Evolutionary conservation across 306 rosid species (phyloP), one percentile per base, ranked within the genome.

Genomic region (Trifolium repens): DNA sequence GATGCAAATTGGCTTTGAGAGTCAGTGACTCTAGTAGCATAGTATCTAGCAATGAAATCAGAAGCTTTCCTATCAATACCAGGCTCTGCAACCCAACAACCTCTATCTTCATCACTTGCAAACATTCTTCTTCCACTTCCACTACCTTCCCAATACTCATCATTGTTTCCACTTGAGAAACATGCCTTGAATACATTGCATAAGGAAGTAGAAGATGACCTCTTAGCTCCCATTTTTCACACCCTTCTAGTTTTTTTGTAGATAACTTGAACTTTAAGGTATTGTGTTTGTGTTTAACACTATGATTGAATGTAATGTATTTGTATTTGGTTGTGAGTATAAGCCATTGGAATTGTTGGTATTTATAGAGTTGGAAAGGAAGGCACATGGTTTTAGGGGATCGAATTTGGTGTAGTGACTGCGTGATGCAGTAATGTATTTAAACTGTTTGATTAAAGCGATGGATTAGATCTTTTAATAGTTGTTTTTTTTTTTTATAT

Each of bases 11-110:
- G 85, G 75, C 59, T 39, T 5, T 85, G 81, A 1, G 88, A 75
- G 22, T 86, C 91, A 1, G 94, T 81, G 71, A 87, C 89, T 14
- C 91, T 85, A 4, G 79, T 8, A 4, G 83, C 91, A 12, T 91
- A 83, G 85, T 89, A 89, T 71, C 82, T 85, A 35, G 88, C 86
- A 73, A 91, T 91, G 87, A 89, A 89, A 62, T 75, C 94, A 42
- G 91, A 67, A 15, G 97, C 97, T 72, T 82, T 89, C 16, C 85
- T 83, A 68, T 91, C 97, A 64, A 91, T 89, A 34, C 96, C 96
- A 42, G 97, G 97, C 76, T 91, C 97, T 2, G 90, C 93, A 34
- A 86, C 73, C 91, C 92, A 91, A 8, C 76, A 76, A 0, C 87
- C 83, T 78, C 88, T 80, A 69, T 89, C 97, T 76, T 86, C 89